Base-by-base conservation (phyloP, 257 asterid genomes). In the Salvia splendens region DNA sequence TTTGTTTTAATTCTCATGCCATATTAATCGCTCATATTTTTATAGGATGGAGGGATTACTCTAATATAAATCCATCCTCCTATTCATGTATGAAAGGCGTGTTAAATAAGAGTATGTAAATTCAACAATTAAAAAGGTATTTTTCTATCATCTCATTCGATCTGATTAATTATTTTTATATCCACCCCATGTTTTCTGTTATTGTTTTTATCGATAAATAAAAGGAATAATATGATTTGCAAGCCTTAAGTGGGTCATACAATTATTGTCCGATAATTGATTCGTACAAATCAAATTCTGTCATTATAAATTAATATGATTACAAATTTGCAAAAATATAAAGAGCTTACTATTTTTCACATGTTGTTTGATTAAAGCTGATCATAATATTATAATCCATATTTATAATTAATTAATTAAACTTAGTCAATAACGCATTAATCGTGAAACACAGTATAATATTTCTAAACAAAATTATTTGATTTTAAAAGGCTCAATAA, bases 181-280 rank as follows among this genome's bases (percentile, higher is more conserved):
- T 4, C 5, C 12, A 2, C 61, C 24, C 6, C 38, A 33, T 33
- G 6, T 33, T 24, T 20, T 20, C 15, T 1, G 32, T 5, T 16
- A 15, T 16, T 49, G 55, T 49, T 49, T 49, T 6, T 5, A 5
- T 12, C 5, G 17, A 32, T 5, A 6, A 33, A 12, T 2, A 12
- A 33, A 33, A 12, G 33, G 56, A 16, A 56, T 32, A 32, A 5
- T 5, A 56, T 32, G 43, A 33, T 33, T 55, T 55, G 5, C 42
- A 55, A 38, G 16, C 0, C 20, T 32, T 11, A 55, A 55, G 11
- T 32, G 61, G 62, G 62, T 28, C 45, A 56, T 33, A 33, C 62
- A 56, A 56, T 56, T 56, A 33, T 33, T 42, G 33, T 33, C 24
- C 43, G 43, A 56, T 56, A 56, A 56, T 56, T 56, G 62, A 58